Evolutionary conservation across 306 rosid species (phyloP), one percentile per base, ranked within the genome.

Genomic region (Cucurbita ficifolia): DNA sequence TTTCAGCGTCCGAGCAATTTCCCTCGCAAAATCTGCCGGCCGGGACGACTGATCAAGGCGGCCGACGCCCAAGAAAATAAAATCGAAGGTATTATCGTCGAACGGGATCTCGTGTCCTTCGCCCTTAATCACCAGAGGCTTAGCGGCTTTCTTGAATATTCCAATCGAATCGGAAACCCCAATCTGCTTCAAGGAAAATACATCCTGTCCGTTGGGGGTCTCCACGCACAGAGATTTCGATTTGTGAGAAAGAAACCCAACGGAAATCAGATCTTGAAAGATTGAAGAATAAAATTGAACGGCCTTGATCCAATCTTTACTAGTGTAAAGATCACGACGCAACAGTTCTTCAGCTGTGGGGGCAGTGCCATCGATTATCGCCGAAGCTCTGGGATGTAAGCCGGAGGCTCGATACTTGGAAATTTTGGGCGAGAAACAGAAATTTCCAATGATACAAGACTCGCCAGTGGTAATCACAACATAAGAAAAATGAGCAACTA

Each of bases 371-470:
- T 75, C 60, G 22, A 49, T 67, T 6, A 75, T 33, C 16, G 62
- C 78, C 22, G 73, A 62, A 10, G 72, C 63, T 48, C 39, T 70
- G 43, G 72, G 74, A 70, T 70, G 57, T 5, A 70, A 14, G 83
- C 87, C 4, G 84, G 65, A 4, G 87, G 80, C 0, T 84, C 86
- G 67, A 74, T 35, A 0, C 84, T 70, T 19, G 76, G 62, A 95
- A 77, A 79, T 81, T 68, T 72, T 89, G 0, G 96, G 83, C 78
- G 86, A 89, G 83, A 95, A 95, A 76, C 99, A 95, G 85, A 95
- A 95, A 52, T 81, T 85, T 7, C 86, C 90, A n/a, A 83, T 74
- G 64, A 55, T 73, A 60, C 99, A 95, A 0, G 99, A 89, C 77
- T 89, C 91, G 36, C 99, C 99, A 49, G 97, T 80, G 48, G 92